A percentile compares a stretch with the other conserved stretches of the same genome.
phyloP scores from a whole-genome alignment of 78 protist species.

The Dictyostelium citrinum region DNA sequence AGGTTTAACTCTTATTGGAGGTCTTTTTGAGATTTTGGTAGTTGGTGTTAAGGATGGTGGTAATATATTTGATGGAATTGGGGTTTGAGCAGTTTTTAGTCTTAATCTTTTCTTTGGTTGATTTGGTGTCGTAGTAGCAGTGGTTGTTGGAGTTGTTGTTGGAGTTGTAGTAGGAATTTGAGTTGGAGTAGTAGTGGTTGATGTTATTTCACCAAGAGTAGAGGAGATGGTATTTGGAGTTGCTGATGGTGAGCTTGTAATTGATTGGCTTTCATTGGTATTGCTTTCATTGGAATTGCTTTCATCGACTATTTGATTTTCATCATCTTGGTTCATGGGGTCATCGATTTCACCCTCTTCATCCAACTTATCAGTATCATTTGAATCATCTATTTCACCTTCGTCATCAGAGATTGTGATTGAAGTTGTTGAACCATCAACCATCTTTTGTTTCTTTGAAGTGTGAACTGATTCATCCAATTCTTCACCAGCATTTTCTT shows the following conservation, averaged over 20 bases:
- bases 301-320: not conserved
- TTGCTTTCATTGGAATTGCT: not conserved
- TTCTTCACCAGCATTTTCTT: not conserved
- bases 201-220: not conserved
- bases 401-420: conserved; percentile 28
- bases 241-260: not conserved
- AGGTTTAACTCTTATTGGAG: conserved; percentile 1
- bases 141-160: not conserved
- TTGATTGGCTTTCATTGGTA: not conserved
- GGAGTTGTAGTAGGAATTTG: not conserved
- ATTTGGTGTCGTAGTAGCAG: not conserved
- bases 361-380: not conserved
- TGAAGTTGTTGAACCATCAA: not conserved
- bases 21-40: not conserved
- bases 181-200: not conserved
- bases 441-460: conserved; percentile 52
- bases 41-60: conserved; percentile 5
- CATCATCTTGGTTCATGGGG: not conserved
- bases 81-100: not conserved
- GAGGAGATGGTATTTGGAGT: not conserved
- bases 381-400: not conserved
- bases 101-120: conserved; percentile 40
- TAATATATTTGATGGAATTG: not conserved
- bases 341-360: conserved; percentile 27
- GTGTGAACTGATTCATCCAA: conserved; percentile 2